phyloP scores from a whole-genome alignment of 352 stramenopile species.

The Pythium periplocum region DNA sequence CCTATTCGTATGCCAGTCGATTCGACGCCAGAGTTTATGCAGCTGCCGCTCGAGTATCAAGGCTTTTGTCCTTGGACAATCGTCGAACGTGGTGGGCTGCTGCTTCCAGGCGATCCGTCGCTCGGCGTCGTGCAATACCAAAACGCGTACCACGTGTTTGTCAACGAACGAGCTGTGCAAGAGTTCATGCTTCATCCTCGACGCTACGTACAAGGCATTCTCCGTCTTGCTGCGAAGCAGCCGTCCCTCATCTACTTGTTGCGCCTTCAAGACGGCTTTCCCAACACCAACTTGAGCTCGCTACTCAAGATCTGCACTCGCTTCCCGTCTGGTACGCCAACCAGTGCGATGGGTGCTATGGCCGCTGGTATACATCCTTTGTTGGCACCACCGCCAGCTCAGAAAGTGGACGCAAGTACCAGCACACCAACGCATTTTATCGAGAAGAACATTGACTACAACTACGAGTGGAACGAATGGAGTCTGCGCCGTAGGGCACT shows the following conservation, averaged over 20 bases:
- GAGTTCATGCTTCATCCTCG: conserved; percentile 88
- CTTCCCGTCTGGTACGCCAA: conserved; percentile 27
- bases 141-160: conserved; percentile 91
- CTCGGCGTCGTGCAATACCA: conserved; percentile 89
- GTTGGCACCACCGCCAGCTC: conserved; percentile 35
- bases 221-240: conserved; percentile 57
- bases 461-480: conserved; percentile 96
- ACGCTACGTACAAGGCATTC: conserved; percentile 67
- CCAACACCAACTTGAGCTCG: conserved; percentile 60
- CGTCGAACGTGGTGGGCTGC: conserved; percentile 78
- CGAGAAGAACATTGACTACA: conserved; percentile 88
- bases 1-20: conserved; percentile 88
- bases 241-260: conserved; percentile 92
- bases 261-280: conserved; percentile 82
- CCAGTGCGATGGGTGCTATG: conserved; percentile 7
- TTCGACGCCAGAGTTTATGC: conserved; percentile 92
- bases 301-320: conserved; percentile 60
- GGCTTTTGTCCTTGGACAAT: conserved; percentile 93
- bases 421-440: conserved; percentile 90
- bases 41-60: conserved; percentile 92
- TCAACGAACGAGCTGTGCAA: conserved; percentile 83
- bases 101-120: conserved; percentile 88
- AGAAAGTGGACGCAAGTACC: conserved; percentile 85
- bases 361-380: conserved; percentile 47
- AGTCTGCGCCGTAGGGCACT: conserved; percentile 84